phyloP scores from a whole-genome alignment of 441 rosid species.

The Sinapis alba region DNA sequence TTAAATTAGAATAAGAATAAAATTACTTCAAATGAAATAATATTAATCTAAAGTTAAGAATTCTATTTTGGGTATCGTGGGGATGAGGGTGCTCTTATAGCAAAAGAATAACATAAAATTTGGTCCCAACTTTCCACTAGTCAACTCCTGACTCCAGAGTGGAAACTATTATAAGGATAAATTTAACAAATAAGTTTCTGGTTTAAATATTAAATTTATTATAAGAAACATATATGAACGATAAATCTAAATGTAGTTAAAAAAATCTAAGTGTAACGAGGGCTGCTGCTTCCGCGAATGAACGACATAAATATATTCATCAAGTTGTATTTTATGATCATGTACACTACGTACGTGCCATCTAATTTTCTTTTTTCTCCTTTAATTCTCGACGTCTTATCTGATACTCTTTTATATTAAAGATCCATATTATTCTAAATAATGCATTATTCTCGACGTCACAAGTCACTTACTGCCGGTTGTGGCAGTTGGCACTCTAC shows the following conservation, averaged over 20 bases:
- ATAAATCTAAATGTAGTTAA: neutral
- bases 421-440: neutral
- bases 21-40: neutral
- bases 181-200: neutral
- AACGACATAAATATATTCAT: neutral
- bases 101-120: neutral
- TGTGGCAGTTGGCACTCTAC: constrained; percentile 1
- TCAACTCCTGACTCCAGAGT: neutral
- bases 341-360: constrained; percentile 16
- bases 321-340: constrained; percentile 6
- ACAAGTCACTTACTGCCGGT: neutral
- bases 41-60: no score
- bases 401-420: neutral
- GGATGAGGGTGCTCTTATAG: no score
- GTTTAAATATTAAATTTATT: neutral
- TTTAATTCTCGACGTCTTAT: neutral
- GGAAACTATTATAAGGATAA: neutral
- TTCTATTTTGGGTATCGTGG: no score
- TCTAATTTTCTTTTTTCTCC: neutral
- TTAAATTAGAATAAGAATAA: neutral
- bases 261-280: neutral
- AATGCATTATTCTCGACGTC: no score
- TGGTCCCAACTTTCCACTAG: neutral
- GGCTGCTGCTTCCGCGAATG: constrained; percentile 10
- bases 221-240: neutral